These are phyloP conservation scores for Dioscorea alata DNA, from an alignment of 106 monocot genomes.

Conservation along the genomic window DNA sequence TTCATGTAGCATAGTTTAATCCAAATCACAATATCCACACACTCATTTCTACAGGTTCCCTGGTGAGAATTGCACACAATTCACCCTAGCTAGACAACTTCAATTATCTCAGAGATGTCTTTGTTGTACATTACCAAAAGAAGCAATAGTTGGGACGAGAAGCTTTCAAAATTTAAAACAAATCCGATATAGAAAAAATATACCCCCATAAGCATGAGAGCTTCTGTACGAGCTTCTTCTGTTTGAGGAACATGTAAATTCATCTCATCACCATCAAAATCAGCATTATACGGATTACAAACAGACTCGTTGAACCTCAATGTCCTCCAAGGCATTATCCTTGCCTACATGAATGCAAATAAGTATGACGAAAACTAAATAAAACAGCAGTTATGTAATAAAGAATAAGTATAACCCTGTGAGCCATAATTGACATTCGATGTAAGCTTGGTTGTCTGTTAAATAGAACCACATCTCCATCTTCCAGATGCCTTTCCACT, in stretches of 20 bases:
- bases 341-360: constrained; percentile 45
- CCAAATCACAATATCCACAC: too few relatives aligned
- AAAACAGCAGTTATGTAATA: constrained; percentile 4
- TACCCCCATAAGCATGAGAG: constrained; percentile 99
- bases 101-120: neutral
- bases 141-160: too few relatives aligned
- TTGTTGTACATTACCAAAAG: too few relatives aligned
- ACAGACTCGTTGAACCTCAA: constrained; percentile 98
- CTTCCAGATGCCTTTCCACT: constrained; percentile 91
- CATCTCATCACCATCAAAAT: constrained; percentile 99
- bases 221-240: constrained; percentile 99
- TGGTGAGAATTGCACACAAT: too few relatives aligned
- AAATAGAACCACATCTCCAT: constrained; percentile 97
- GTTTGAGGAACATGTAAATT: constrained; percentile 99
- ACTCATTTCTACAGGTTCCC: too few relatives aligned
- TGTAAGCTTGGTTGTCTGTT: constrained; percentile 98
- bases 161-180: too few relatives aligned
- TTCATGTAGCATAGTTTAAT: too few relatives aligned
- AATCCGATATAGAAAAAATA: neutral
- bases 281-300: constrained; percentile 99
- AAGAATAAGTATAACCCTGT: constrained; percentile 45
- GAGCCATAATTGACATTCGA: constrained; percentile 99
- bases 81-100: neutral
- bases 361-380: neutral
- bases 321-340: constrained; percentile 96